Base-by-base conservation (phyloP, 345 rosid species). In the Trapa incisa region DNA sequence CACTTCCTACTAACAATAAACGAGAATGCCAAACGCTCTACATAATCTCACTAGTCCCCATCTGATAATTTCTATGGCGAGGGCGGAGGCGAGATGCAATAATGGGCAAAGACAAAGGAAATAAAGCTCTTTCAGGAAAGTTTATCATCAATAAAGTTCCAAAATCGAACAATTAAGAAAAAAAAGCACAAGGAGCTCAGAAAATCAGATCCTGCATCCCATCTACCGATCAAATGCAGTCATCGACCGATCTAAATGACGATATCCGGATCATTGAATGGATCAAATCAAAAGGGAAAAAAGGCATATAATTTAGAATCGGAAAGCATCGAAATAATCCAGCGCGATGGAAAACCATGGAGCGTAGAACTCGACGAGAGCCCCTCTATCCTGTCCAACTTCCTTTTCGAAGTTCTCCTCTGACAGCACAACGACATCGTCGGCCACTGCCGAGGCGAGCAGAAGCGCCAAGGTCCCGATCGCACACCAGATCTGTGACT, bases 301-400 rank as follows among this genome's bases (percentile, higher is more conserved):
- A 6, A 1, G 32, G 57, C 4, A 65, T 29, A n/a, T 57, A 37
- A 43, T 65, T 37, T 33, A 39, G 47, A 43, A 22, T 14, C 37
- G 4, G 37, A n/a, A 2, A 42, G 67, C 57, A 56, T 6, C 4
- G 29, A 66, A n/a, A 56, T 14, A 32, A 10, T 10, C n/a, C 22
- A 38, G 32, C 42, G 3, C 33, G 60, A 37, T 9, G 14, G 52
- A 54, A 43, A 80, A 94, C 99, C 99, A 94, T 50, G 99, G 97
- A 76, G 99, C 99, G 75, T 94, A 94, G 82, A 94, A 94, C 86
- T 94, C 95, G 70, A 94, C 93, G 68, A 94, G 97, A 72, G 96
- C 96, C 75, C 83, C 99, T 70, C 78, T 79, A 67, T 89, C 97
- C 77, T 83, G 86, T 56, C 99, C 99, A 66, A 95, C 86, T 77